phyloP scores from a whole-genome alignment of 768 basidiomycete species.

The Russula griseocarnosa region DNA sequence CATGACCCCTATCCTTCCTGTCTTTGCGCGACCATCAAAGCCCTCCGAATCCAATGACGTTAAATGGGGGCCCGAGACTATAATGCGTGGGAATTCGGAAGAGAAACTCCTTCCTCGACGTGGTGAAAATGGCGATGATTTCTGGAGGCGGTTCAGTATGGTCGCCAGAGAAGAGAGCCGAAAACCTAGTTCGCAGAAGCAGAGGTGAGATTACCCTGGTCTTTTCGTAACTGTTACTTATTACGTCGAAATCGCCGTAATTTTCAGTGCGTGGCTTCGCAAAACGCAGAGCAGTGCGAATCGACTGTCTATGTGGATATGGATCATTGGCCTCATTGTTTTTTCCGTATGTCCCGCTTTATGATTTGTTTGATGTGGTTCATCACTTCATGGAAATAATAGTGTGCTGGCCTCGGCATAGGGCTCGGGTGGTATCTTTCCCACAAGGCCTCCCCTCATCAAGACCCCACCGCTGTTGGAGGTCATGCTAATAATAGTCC shows the following conservation, averaged over 20 bases:
- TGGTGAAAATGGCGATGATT: conserved; percentile 75
- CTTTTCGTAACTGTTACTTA: neutral
- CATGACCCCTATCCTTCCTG: conserved; percentile 73
- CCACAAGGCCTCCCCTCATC: conserved; percentile 47
- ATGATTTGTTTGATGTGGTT: neutral
- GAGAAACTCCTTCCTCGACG: conserved; percentile 62
- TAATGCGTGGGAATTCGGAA: conserved; percentile 66
- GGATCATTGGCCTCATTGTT: conserved; percentile 59
- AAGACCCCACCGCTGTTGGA: conserved; percentile 58
- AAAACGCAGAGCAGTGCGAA: conserved; percentile 54
- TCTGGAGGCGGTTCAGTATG: conserved; percentile 85
- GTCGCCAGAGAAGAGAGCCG: conserved; percentile 63
- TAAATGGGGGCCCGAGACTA: conserved; percentile 38
- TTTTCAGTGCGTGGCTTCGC: conserved; percentile 57
- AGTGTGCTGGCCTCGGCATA: conserved; percentile 53
- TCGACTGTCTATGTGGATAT: conserved; percentile 64
- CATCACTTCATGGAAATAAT: neutral
- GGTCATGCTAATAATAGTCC: conserved; percentile 49
- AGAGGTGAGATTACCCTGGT: conserved; percentile 36
- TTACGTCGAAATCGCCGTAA: neutral
- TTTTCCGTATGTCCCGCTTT: conserved; percentile 46
- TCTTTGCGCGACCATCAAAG: conserved; percentile 61
- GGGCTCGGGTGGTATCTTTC: conserved; percentile 58
- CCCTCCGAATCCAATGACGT: conserved; percentile 41
- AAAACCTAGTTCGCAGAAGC: conserved; percentile 42